A percentile compares a stretch with the other conserved stretches of the same genome.
Evolutionary conservation across 371 early-diverging fungal genomes (phyloP).

Genomic region (Syncephalastrum monosporum): DNA sequence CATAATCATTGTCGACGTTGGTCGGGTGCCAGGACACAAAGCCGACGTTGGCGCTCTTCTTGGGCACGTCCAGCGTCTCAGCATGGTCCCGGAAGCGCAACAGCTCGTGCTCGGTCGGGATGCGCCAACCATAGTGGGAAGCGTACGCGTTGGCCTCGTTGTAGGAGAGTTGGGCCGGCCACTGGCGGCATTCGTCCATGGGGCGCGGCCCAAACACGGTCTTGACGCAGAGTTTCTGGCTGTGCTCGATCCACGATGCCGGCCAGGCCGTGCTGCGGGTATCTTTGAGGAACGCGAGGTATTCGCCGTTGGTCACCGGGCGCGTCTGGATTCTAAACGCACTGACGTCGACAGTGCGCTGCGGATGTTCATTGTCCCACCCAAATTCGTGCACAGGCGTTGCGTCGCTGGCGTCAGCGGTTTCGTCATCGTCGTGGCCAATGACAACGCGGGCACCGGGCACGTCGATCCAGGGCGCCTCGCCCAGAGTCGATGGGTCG

Average conservation of each 20-base stretch:
- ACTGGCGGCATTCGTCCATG: constrained; percentile 48
- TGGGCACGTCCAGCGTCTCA: background rate
- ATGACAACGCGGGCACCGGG: constrained; percentile 35
- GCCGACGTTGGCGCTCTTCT: constrained; percentile 53
- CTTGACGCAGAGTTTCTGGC: constrained; percentile 35
- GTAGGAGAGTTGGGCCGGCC: constrained; percentile 79
- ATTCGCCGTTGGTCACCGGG: constrained; percentile 84
- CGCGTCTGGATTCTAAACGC: constrained; percentile 70
- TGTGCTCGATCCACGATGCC: constrained; percentile 52
- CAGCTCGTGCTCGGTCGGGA: constrained; percentile 72
- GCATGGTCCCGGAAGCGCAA: constrained; percentile 26
- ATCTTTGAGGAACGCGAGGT: constrained; percentile 51
- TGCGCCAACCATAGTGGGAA: constrained; percentile 44
- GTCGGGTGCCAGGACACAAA: constrained; percentile 65
- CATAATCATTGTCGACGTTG: constrained; percentile 29
- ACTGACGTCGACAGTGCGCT: constrained; percentile 31
- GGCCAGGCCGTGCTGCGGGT: constrained; percentile 28
- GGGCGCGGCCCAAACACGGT: constrained; percentile 69
- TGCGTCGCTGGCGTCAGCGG: constrained; percentile 20
- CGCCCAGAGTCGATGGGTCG: background rate
- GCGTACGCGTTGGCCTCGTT: constrained; percentile 73
- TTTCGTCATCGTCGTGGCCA: constrained; percentile 65
- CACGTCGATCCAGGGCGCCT: constrained; percentile 6
- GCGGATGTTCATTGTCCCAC: constrained; percentile 90
- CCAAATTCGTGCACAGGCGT: constrained; percentile 49